These are phyloP conservation scores for Xerocomellus chrysenteron DNA, from an alignment of 768 basidiomycete species.

Conservation along the genomic window DNA sequence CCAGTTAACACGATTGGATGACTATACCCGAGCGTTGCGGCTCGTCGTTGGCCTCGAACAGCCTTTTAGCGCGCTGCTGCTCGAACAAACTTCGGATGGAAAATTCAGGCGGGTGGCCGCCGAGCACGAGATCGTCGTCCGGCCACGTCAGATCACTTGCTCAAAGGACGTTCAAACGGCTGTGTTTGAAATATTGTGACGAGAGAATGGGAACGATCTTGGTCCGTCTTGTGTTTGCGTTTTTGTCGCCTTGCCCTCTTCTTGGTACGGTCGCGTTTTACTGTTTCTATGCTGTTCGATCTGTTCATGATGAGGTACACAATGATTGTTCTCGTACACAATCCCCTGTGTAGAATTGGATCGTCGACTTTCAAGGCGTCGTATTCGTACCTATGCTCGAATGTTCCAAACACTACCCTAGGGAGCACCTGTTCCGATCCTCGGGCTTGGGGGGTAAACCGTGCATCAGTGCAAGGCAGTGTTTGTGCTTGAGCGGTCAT, in stretches of 20 bases:
- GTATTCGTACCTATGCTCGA: too few species aligned
- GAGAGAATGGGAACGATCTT: not conserved
- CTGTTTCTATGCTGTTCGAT: not conserved
- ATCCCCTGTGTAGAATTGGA: too few species aligned
- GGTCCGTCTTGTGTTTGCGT: not conserved
- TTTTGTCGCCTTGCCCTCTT: not conserved
- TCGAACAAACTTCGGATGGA: constrained; percentile 4
- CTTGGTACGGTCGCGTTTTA: not conserved
- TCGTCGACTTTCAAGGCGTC: too few species aligned
- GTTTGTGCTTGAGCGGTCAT: too few species aligned
- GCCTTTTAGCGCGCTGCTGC: constrained; percentile 10
- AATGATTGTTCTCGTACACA: not conserved
- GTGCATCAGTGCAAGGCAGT: too few species aligned
- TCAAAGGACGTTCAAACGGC: constrained; percentile 12
- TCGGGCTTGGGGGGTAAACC: too few species aligned
- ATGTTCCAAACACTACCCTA: too few species aligned
- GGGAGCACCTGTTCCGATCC: too few species aligned
- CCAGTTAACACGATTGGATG: not conserved
- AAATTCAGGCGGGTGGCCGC: constrained; percentile 22
- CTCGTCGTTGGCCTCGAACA: constrained; percentile 14
- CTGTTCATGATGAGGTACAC: not conserved
- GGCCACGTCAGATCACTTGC: not conserved
- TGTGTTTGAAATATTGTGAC: constrained; percentile 5
- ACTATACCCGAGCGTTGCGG: constrained; percentile 9
- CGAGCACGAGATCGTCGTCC: constrained; percentile 12